Evolutionary conservation across 2,329 filamentous ascomycete genomes (phyloP), one percentile per base, ranked within the genome.

Genomic region (Penicillium digitatum): DNA sequence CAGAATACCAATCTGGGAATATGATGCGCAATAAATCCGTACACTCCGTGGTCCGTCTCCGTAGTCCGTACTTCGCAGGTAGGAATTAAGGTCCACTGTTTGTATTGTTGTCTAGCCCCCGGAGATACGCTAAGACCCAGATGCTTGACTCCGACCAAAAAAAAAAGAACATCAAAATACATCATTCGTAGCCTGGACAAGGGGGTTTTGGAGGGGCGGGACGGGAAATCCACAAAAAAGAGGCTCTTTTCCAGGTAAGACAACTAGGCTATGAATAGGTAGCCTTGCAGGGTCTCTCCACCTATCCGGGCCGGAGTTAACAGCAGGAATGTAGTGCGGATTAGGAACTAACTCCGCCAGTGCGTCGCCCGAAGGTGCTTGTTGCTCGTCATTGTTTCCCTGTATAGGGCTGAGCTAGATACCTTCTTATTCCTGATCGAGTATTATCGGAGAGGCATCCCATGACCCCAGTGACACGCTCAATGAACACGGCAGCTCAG

Each of bases 361-460:
- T 54, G 53, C 49, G 43, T 38, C 22, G 20, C 38, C 38, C 37
- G 5, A 43, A 22, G 27, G 35, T 34, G 8, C 32, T 18, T 16
- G 22, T 35, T 34, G 8, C 32, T 18, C 32, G 22, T 35, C 18
- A n/a, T 37, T 22, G 8, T 46, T 26, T 22, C 10, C 18, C 31
- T 51, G 18, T 48, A 34, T 56, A 56, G 49, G 54, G 54, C 54
- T 56, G 54, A 53, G 37, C 18, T 31, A 29, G 42, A 39, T 24
- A 20, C 44, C 48, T 47, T 43, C 42, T 47, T 53, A 52, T 55
- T 47, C 48, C 42, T 52, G 35, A 52, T 52, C 29, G 37, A 52
- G 39, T 47, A 39, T 48, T 48, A 16, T 48, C 20, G 31, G 38
- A 29, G 34, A 24, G 8, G 7, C 27, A 48, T 47, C 49, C 24